phyloP scores from a whole-genome alignment of 495 filamentous ascomycete species.

The Staphylotrichum tortipilum region DNA sequence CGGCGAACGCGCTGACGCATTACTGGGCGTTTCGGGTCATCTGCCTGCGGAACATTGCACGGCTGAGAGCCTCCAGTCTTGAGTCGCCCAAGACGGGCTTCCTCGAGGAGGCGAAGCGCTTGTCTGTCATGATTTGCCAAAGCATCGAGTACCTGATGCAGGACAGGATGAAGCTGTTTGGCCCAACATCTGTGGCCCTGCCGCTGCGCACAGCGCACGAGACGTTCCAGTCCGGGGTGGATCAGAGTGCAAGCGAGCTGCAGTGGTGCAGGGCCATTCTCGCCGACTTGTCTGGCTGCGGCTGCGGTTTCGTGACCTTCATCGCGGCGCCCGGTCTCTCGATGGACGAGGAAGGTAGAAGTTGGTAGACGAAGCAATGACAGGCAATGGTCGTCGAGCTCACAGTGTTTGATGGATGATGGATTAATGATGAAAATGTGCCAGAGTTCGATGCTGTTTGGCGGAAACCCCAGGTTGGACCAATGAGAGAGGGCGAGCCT shows the following conservation, averaged over 20 bases:
- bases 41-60: slow-evolving; percentile 24
- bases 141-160: slow-evolving; percentile 35
- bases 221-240: slow-evolving; percentile 4
- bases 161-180: slow-evolving; percentile 36
- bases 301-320: slow-evolving; percentile 12
- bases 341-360: no score
- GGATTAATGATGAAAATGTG: no score
- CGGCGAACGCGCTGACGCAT: slow-evolving; percentile 29
- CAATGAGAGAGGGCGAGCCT: no score
- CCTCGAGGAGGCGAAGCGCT: slow-evolving; percentile 3
- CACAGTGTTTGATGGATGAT: no score
- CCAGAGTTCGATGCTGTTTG: no score
- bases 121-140: slow-evolving; percentile 24
- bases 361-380: no score
- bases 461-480: no score
- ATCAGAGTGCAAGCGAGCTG: slow-evolving; percentile 6
- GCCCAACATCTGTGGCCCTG: slow-evolving; percentile 28
- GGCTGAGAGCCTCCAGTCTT: slow-evolving; percentile 8
- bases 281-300: not conserved
- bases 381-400: no score
- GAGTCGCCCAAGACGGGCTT: not conserved
- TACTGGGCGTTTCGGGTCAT: slow-evolving; percentile 30
- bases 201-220: slow-evolving; percentile 20
- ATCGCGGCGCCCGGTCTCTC: no score
- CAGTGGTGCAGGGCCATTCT: slow-evolving; percentile 12